Evolutionary conservation across 306 rosid genomes (phyloP), one percentile per base, ranked within the genome.

Genomic region (Gastrolobium villosum): DNA sequence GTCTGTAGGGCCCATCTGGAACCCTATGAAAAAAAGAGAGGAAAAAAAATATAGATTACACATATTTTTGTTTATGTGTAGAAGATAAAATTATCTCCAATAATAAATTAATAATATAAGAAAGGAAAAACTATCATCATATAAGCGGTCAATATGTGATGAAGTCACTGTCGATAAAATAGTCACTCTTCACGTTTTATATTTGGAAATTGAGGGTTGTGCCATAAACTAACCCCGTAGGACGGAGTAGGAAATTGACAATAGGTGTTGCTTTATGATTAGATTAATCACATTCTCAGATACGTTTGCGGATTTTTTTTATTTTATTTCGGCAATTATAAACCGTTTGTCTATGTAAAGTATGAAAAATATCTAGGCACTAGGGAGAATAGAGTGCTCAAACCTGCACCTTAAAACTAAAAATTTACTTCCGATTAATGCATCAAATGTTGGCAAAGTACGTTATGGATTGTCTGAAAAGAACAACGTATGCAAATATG

Each of bases 231-330:
- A 61, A 79, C 35, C 78, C 32, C 26, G 63, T 65, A 39, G 65
- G 53, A 79, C 36, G 79, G 63, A 78, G 84, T 65, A 69, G 75
- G 65, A 71, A 30, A 84, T 85, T 87, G 88, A 87, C 85, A 46
- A 34, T 39, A 35, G 57, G 11, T 56, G 64, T 44, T 64, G 28
- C 15, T 64, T 55, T 7, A 13, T 14, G 46, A 61, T 7, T 52
- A 70, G 14, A 55, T 61, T 71, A 9, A 50, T 61, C 56, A 36
- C 13, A 69, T 44, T 78, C 31, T 41, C 6, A 35, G 5, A 77
- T 52, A 61, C 60, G 20, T 70, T 11, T 35, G 4, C 40, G 71
- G 62, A 32, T 54, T 35, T 61, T 55, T 15, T 54, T 13, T 65
- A 44, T 41, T 65, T 50, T 56, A 3, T 3, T 15, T 61, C 56